Base-by-base conservation (phyloP, 441 rosid species). In the Euphorbia neoarborescens region DNA sequence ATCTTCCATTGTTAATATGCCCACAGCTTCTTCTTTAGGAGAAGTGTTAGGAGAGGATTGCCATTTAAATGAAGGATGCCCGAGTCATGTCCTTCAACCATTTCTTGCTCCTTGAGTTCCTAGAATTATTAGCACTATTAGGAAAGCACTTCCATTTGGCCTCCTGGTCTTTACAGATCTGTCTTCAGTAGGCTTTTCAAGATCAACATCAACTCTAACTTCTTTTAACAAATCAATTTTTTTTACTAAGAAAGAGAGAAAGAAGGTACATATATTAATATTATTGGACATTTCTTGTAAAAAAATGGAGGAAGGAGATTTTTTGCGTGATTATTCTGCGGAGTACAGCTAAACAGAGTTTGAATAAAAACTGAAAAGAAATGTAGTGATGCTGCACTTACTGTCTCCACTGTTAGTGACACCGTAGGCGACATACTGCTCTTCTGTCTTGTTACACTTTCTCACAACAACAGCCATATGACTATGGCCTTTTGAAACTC, bases 1-100 rank as follows among this genome's bases (percentile, higher is more conserved):
- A 83, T 94, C 99, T 79, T 94, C 98, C 98, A 92, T 94, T 51
- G 98, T 92, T 71, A 94, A 89, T 71, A 94, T 68, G 72, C 97
- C 99, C 0, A 92, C 89, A 7, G 91, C 93, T 83, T 89, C 98
- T 79, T 89, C 97, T 78, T 89, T 73, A 89, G 92, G 0, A 88
- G 84, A 34, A 87, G 86, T 75, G 79, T 80, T 5, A 96, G 93
- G 11, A 90, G 89, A 27, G 89, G 82, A 68, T 73, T 70, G 17
- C 78, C 94, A 77, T 89, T 83, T 73, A 92, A 66, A 28, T 89
- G 79, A 61, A 92, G 78, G 69, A 94, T 87, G 82, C 92, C 96
- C 0, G 87, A 81, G 79, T 89, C 86, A 53, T 68, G 76, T 79
- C 89, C 80, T 88, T 90, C 19, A 85, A 71, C 98, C 98, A 89